Conservation (phyloP, 2,329 filamentous ascomycete species). For the Cladobotryum protrusum region DNA sequence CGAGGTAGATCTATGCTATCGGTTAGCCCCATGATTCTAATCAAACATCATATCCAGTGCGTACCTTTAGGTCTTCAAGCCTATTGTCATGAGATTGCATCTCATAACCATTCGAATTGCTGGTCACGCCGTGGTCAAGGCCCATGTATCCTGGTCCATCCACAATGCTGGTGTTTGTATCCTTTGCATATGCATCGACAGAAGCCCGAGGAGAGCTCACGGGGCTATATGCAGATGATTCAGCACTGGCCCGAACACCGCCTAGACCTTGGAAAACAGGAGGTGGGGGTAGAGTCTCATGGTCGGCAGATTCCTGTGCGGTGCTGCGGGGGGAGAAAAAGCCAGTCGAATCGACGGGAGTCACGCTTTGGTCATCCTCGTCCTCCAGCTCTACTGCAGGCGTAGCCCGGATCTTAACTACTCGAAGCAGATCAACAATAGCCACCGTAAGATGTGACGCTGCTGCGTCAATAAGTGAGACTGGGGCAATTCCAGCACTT, state of each 20-base stretch:
- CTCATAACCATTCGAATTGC: slow-evolving; percentile 34
- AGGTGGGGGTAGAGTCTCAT: slow-evolving; percentile 42
- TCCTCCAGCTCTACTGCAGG: slow-evolving; percentile 70
- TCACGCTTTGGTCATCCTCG: slow-evolving; percentile 62
- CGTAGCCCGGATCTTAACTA: slow-evolving; percentile 76
- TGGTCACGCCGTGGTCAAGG: slow-evolving; percentile 29
- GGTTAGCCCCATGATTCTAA: slow-evolving; percentile 11
- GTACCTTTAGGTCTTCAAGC: slow-evolving; percentile 46
- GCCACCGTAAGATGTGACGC: slow-evolving; percentile 83
- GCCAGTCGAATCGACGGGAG: slow-evolving; percentile 59
- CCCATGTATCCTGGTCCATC: slow-evolving; percentile 29
- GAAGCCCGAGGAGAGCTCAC: slow-evolving; percentile 62
- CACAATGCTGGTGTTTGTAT: slow-evolving; percentile 17
- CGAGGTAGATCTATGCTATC: slow-evolving; percentile 59
- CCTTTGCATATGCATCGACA: slow-evolving; percentile 34
- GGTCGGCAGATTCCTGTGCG: slow-evolving; percentile 24
- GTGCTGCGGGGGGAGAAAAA: slow-evolving; percentile 59
- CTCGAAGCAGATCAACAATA: slow-evolving; percentile 76
- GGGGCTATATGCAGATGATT: slow-evolving; percentile 71
- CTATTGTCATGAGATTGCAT: slow-evolving; percentile 33
- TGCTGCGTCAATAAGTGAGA: slow-evolving; percentile 90
- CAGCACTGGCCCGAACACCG: slow-evolving; percentile 52
- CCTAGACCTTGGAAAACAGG: slow-evolving; percentile 54
- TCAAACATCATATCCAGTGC: slow-evolving; percentile 14
- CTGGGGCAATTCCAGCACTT: slow-evolving; percentile 77